phyloP scores from a whole-genome alignment of 805 yeast genomes.

The Maudiozyma turicensis region DNA sequence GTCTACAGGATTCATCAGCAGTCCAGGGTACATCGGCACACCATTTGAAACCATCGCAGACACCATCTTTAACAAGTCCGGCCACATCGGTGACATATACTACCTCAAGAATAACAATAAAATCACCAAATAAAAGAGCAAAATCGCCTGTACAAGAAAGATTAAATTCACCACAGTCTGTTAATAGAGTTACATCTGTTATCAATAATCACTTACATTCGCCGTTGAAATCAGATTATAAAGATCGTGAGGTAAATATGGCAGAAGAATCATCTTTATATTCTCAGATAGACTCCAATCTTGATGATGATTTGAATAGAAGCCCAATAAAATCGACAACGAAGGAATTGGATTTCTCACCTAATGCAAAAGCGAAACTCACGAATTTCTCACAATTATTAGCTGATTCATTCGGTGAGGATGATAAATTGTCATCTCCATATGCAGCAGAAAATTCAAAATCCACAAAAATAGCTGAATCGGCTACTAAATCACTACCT shows the following conservation, averaged over 20 bases:
- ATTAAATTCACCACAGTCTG: conserved; percentile 14
- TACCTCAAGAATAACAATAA: conserved; percentile 29
- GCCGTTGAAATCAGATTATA: conserved; percentile 15
- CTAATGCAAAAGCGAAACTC: conserved; percentile 21
- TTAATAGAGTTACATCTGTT: conserved; percentile 25
- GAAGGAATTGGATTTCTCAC: conserved; percentile 20
- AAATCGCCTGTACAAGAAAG: conserved; percentile 9
- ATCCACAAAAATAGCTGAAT: not conserved
- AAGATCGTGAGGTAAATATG: conserved; percentile 3
- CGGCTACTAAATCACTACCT: not conserved
- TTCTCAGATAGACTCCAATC: not conserved
- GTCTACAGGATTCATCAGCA: not conserved
- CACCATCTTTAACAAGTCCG: conserved; percentile 18
- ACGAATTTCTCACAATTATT: conserved; percentile 21
- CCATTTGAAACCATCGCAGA: not conserved
- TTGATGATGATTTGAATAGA: not conserved
- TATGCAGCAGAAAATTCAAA: not conserved
- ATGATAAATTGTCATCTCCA: not conserved
- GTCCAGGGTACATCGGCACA: not conserved
- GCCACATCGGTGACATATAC: conserved; percentile 30
- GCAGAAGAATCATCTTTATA: conserved; percentile 1
- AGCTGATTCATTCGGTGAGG: conserved; percentile 17
- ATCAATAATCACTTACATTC: conserved; percentile 28
- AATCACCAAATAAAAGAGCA: conserved; percentile 18
- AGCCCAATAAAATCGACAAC: not conserved